phyloP scores from a whole-genome alignment of 2,329 filamentous ascomycete species.

The Magnaporthiopsis incrustans region DNA sequence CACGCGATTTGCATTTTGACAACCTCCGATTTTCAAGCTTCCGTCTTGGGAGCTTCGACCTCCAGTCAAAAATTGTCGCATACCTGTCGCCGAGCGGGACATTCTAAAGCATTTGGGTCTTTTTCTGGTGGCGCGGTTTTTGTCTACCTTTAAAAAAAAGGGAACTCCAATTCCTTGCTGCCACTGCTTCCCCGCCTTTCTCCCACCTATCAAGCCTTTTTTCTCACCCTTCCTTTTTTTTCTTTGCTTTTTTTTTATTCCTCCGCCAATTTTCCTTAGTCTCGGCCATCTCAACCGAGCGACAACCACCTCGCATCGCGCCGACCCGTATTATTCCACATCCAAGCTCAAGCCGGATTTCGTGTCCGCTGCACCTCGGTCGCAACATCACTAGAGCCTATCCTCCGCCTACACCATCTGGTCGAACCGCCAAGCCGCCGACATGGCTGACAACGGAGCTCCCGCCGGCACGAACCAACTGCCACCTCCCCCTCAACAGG shows the following conservation, averaged over 20 bases:
- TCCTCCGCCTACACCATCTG: neutral
- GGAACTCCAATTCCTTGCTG: neutral
- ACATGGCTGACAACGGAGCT: conserved; percentile 72
- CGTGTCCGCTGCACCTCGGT: neutral
- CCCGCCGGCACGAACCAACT: conserved; percentile 56
- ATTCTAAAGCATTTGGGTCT: neutral
- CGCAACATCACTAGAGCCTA: neutral
- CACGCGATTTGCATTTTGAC: neutral
- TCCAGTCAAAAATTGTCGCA: neutral
- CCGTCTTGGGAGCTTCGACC: neutral
- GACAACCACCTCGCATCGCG: neutral
- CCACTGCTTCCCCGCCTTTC: conserved; percentile 5
- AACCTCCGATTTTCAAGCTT: neutral
- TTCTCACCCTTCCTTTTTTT: conserved; percentile 3
- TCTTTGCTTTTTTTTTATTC: conserved; percentile 11
- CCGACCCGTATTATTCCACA: neutral
- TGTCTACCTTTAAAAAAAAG: conserved; percentile 3
- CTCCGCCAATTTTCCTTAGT: conserved; percentile 8
- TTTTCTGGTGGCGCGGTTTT: neutral
- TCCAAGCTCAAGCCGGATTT: conserved; percentile 1
- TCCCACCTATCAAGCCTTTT: conserved; percentile 6
- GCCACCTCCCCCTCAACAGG: conserved; percentile 59
- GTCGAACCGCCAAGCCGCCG: conserved; percentile 18
- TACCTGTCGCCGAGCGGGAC: neutral
- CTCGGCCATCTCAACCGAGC: conserved; percentile 2